These are phyloP conservation scores for Parathielavia appendiculata DNA, from an alignment of 495 filamentous ascomycete species.

Conservation along the genomic window DNA sequence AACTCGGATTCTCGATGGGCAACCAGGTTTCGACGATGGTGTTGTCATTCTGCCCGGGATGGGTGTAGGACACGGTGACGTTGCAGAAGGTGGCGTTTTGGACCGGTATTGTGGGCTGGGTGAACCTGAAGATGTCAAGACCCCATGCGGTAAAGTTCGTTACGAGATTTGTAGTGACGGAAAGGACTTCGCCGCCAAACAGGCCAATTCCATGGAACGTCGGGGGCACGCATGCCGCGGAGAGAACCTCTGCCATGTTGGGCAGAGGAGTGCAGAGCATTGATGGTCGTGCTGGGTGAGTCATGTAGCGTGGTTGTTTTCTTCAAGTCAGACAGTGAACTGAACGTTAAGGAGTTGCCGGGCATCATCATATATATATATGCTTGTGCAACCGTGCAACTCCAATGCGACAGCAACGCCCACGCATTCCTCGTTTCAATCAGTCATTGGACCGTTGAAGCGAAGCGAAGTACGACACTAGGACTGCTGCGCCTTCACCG, in stretches of 20 bases:
- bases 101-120: background rate
- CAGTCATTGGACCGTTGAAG: no score
- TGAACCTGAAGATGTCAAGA: background rate
- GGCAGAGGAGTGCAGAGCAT: no score
- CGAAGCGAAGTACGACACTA: no score
- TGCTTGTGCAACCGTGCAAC: no score
- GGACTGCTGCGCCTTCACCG: no score
- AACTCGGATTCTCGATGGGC: background rate
- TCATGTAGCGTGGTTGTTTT: no score
- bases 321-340: no score
- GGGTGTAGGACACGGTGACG: background rate
- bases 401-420: no score
- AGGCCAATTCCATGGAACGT: background rate
- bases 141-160: background rate
- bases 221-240: background rate
- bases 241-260: background rate
- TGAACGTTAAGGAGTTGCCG: no score
- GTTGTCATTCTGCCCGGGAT: background rate
- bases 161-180: background rate
- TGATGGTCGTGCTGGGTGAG: no score
- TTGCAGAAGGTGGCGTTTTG: background rate
- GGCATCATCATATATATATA: no score
- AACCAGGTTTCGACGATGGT: slow-evolving; percentile 3
- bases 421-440: no score
- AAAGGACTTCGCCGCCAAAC: background rate